A percentile compares a stretch with the other conserved stretches of the same genome.
Conservation (phyloP, 345 rosid species). For the Gossypium mustelinum region DNA sequence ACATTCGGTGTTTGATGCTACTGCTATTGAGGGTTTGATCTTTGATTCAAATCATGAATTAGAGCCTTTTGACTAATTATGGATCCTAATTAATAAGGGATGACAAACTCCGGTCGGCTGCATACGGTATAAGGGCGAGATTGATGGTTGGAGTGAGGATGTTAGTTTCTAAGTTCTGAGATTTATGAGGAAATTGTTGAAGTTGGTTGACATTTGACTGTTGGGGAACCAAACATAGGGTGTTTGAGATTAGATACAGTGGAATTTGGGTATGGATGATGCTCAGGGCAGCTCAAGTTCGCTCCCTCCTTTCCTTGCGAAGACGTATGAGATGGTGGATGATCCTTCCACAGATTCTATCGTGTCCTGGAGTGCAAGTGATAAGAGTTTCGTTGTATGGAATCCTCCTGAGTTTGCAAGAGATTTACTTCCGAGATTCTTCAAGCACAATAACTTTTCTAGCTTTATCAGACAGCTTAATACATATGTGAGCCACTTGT, state of each 20-base stretch:
- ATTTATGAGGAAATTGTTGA: slow-evolving; percentile 6
- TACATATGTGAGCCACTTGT: slow-evolving; percentile 59
- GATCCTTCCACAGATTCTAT: slow-evolving; percentile 63
- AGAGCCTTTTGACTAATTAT: slow-evolving; percentile 18
- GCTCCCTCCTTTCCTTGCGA: slow-evolving; percentile 79
- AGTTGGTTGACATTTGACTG: slow-evolving; percentile 4
- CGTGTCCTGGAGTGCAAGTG: slow-evolving; percentile 72
- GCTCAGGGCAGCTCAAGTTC: slow-evolving; percentile 59
- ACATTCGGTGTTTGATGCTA: neutral
- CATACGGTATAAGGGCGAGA: neutral
- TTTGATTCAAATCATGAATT: slow-evolving; percentile 9
- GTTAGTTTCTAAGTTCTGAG: neutral
- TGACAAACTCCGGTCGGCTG: neutral
- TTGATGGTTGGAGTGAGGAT: neutral
- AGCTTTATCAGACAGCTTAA: slow-evolving; percentile 98
- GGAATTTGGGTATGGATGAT: slow-evolving; percentile 56
- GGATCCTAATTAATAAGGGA: slow-evolving; percentile 6
- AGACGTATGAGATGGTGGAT: slow-evolving; percentile 91
- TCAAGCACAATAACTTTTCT: slow-evolving; percentile 88
- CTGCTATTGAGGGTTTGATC: neutral
- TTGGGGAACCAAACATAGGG: slow-evolving; percentile 3
- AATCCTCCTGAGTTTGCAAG: slow-evolving; percentile 67
- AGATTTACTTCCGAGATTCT: slow-evolving; percentile 78
- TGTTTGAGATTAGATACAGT: slow-evolving; percentile 13
- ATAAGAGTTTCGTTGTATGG: slow-evolving; percentile 75